Evolutionary conservation across 352 stramenopile species (phyloP).

Genomic region (Phytophthora sojae): DNA sequence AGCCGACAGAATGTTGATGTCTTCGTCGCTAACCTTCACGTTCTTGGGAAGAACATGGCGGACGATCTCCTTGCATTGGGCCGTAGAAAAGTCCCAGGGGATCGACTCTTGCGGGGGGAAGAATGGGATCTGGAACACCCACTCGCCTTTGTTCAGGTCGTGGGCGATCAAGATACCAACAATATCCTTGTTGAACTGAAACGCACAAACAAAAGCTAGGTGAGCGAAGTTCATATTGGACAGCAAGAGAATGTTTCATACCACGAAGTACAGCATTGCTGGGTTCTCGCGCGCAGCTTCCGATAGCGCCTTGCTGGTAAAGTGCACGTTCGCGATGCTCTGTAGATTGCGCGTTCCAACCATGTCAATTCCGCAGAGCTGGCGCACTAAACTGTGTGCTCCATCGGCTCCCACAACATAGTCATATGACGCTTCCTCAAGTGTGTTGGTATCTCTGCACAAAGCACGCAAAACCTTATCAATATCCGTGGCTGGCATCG

Average conservation of each 20-base stretch:
- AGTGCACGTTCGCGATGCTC: slow-evolving; percentile 95
- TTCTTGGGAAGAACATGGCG: slow-evolving; percentile 52
- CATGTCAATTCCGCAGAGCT: slow-evolving; percentile 76
- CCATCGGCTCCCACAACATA: slow-evolving; percentile 93
- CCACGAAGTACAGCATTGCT: slow-evolving; percentile 96
- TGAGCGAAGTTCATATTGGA: slow-evolving; percentile 1
- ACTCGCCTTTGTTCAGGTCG: slow-evolving; percentile 89
- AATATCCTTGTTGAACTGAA: slow-evolving; percentile 81
- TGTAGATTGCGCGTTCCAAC: slow-evolving; percentile 84
- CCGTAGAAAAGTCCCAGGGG: slow-evolving; percentile 62
- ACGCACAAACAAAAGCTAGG: neutral
- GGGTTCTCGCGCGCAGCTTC: slow-evolving; percentile 63
- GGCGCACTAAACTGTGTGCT: slow-evolving; percentile 84
- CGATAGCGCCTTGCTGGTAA: slow-evolving; percentile 83
- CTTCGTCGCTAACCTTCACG: slow-evolving; percentile 32
- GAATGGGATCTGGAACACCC: slow-evolving; percentile 93
- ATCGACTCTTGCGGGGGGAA: slow-evolving; percentile 90
- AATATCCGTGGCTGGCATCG: neutral
- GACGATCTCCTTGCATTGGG: slow-evolving; percentile 66
- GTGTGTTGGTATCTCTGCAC: slow-evolving; percentile 45
- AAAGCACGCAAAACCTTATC: neutral
- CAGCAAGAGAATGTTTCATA: slow-evolving; percentile 25
- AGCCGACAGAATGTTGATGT: slow-evolving; percentile 85
- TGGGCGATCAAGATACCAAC: slow-evolving; percentile 95
- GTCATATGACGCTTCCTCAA: slow-evolving; percentile 63